Evolutionary conservation across 805 yeast species (phyloP), one percentile per base, ranked within the genome.

Genomic region (Starmerella etchellsii): DNA sequence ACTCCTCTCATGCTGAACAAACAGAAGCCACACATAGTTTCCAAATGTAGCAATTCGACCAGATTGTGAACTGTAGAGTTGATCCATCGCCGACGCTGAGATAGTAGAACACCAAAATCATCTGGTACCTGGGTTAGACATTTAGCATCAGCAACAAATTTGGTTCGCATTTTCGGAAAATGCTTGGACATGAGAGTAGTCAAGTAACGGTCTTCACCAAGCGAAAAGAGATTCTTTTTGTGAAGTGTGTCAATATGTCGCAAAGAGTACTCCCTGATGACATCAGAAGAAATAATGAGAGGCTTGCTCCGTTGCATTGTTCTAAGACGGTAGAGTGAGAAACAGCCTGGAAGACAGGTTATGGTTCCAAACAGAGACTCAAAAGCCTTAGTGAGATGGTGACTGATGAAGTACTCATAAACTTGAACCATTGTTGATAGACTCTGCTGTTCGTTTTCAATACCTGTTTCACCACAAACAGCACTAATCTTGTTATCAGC

Each of bases 41-140:
- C 64, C 32, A 73, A 68, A 49, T 71, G 63, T 30, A 72, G 66
- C 49, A 74, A 66, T 59, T 74, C 80, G 55, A 69, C 61, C 55
- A 74, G 67, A 51, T 74, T 74, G 57, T 74, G 80, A 24, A 74
- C 76, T 0, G 80, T 74, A 7, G 79, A 74, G 55, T 74, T 74
- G 53, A 74, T 74, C 80, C 80, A 74, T 48, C 80, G 73, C 67
- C 98, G 80, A 66, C 98, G 77, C 64, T 88, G 98, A 34, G 93
- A 74, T 37, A 88, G 81, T 54, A 91, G 83, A 54, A 91, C 96
- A 14, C 94, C 78, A 36, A 87, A 70, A 19, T 71, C 69, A 42
- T 68, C 74, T 1, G 80, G 80, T 3, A 72, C 79, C 41, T 69
- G 61, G 1, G 80, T 74, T 50, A 68, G 64, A 53, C 77, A 73